These are phyloP conservation scores for Lasiodiplodia sp. DNA, from an alignment of 2,329 filamentous ascomycete species.

Conservation along the genomic window DNA sequence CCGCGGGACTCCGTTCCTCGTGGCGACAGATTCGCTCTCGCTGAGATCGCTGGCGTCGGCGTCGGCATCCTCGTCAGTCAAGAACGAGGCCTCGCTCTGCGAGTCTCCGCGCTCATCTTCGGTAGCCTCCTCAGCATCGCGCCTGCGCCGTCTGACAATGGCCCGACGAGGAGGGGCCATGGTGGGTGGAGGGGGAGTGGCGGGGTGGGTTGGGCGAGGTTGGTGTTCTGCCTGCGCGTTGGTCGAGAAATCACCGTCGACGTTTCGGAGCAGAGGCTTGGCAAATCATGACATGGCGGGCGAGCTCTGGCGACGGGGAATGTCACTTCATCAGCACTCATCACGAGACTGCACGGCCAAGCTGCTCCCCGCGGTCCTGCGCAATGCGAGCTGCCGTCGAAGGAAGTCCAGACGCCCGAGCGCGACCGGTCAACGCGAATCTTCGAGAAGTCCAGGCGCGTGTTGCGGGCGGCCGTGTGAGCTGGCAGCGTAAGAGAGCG, in stretches of 20 bases:
- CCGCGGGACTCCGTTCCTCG: conserved; percentile 33
- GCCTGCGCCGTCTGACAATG: conserved; percentile 47
- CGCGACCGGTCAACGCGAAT: conserved; percentile 26
- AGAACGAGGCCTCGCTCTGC: conserved; percentile 66
- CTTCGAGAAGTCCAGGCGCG: conserved; percentile 26
- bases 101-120: conserved; percentile 61
- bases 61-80: conserved; percentile 66
- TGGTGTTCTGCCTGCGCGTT: conserved; percentile 28
- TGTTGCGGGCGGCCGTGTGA: conserved; percentile 19
- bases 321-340: conserved; percentile 17
- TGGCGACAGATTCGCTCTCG: conserved; percentile 53
- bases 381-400: not conserved
- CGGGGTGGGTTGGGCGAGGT: conserved; percentile 28
- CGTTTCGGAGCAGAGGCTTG: conserved; percentile 28
- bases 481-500: conserved; percentile 26
- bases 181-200: conserved; percentile 32
- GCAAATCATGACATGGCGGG: conserved; percentile 30
- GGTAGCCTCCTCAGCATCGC: conserved; percentile 55
- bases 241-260: conserved; percentile 29
- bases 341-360: conserved; percentile 24
- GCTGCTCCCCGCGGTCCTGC: conserved; percentile 19
- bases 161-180: conserved; percentile 48
- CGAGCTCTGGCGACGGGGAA: conserved; percentile 20
- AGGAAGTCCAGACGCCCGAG: conserved; percentile 8
- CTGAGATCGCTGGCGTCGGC: conserved; percentile 66